A percentile compares a stretch with the other conserved stretches of the same genome.
Evolutionary conservation across 2,329 filamentous ascomycete species (phyloP).

Genomic region (Cytospora chrysosperma): DNA sequence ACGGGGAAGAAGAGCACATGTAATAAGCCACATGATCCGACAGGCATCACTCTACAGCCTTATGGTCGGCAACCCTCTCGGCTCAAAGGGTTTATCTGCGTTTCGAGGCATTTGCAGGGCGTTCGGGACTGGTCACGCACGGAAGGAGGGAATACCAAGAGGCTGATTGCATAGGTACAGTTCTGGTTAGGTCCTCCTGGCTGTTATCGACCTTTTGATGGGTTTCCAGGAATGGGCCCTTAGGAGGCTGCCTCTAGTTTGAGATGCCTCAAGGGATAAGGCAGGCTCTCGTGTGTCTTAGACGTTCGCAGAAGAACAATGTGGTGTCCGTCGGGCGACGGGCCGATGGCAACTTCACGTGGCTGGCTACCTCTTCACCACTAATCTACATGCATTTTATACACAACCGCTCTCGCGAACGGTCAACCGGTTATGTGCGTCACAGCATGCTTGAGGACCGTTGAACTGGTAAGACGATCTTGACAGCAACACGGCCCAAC

Average conservation of each 20-base stretch:
- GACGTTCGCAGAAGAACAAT: constrained; percentile 12
- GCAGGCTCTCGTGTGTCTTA: constrained; percentile 5
- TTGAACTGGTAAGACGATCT: constrained; percentile 3
- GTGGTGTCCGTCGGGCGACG: background rate
- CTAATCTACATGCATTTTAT: constrained; percentile 9
- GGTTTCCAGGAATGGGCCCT: constrained; percentile 1
- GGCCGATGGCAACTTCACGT: constrained; percentile 1
- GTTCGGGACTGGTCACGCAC: constrained; percentile 18
- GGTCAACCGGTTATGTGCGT: constrained; percentile 2
- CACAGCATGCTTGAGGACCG: constrained; percentile 10
- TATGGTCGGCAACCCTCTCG: constrained; percentile 4
- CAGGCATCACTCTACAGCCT: constrained; percentile 11
- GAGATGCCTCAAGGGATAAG: constrained; percentile 8
- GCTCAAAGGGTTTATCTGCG: constrained; percentile 14
- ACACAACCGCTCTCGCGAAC: constrained; percentile 9
- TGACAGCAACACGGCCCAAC: constrained; percentile 1
- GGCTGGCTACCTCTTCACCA: constrained; percentile 1
- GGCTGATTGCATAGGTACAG: constrained; percentile 22
- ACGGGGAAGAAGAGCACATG: constrained; percentile 64
- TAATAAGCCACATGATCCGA: constrained; percentile 16
- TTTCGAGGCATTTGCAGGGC: constrained; percentile 26
- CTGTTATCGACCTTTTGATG: constrained; percentile 15
- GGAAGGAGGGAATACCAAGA: constrained; percentile 17
- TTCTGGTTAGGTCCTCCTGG: constrained; percentile 5
- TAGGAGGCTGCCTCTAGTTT: constrained; percentile 15